Percentiles rank a stretch among this genome's conserved stretches.
phyloP scores from a whole-genome alignment of 2,329 filamentous ascomycete genomes.

The Hyphodiscus sp. region DNA sequence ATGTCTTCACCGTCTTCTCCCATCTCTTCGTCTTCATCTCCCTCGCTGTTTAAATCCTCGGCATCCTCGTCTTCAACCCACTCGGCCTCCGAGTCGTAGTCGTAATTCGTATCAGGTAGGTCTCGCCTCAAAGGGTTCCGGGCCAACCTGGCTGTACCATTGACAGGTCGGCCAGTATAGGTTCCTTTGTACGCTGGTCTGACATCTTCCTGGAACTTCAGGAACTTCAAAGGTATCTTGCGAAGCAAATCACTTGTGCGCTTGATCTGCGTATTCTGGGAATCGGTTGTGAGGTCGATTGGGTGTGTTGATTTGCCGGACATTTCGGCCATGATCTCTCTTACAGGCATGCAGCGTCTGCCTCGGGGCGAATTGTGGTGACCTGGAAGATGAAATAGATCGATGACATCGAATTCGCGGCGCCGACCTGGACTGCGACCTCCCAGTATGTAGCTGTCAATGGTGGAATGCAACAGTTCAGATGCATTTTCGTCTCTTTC shows the following conservation, averaged over 20 bases:
- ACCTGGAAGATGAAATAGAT: conserved; percentile 40
- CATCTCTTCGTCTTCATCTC: conserved; percentile 61
- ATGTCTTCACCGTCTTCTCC: conserved; percentile 62
- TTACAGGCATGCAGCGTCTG: conserved; percentile 19
- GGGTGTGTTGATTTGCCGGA: conserved; percentile 19
- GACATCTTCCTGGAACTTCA: conserved; percentile 55
- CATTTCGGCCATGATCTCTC: conserved; percentile 28
- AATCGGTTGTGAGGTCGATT: conserved; percentile 28
- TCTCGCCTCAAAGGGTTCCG: conserved; percentile 45
- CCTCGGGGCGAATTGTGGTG: conserved; percentile 37
- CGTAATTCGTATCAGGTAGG: conserved; percentile 64
- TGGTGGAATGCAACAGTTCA: conserved; percentile 41
- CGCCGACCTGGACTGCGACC: conserved; percentile 39
- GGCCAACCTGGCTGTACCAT: conserved; percentile 42
- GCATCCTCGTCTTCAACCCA: conserved; percentile 66
- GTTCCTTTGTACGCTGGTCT: conserved; percentile 69
- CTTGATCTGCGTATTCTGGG: conserved; percentile 28
- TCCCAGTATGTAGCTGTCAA: conserved; percentile 47
- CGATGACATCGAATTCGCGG: conserved; percentile 38
- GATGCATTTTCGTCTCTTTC: conserved; percentile 52
- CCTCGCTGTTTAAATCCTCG: conserved; percentile 50
- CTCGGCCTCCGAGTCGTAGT: conserved; percentile 80
- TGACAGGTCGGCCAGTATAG: conserved; percentile 43
- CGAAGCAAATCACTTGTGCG: conserved; percentile 16
- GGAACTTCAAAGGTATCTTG: conserved; percentile 25